Evolutionary conservation across 2,329 filamentous ascomycete species (phyloP).

Genomic region (Xylaria sp.): DNA sequence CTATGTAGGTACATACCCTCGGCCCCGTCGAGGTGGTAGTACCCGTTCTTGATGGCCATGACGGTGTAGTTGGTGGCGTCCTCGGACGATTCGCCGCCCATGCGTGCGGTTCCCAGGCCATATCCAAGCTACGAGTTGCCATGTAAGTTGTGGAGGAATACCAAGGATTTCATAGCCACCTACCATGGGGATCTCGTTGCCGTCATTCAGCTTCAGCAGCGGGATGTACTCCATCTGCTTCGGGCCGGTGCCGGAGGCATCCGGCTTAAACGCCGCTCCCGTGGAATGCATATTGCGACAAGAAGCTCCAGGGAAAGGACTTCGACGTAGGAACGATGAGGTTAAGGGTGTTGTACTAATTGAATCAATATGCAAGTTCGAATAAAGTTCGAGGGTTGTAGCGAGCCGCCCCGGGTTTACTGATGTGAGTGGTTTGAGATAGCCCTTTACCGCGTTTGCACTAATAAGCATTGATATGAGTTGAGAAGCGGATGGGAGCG

Average conservation of each 20-base stretch:
- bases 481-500: no score
- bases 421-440: no score
- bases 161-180: slow-evolving; percentile 20
- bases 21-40: slow-evolving; percentile 74
- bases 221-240: slow-evolving; percentile 53
- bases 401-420: no score
- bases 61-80: slow-evolving; percentile 54
- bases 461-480: no score
- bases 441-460: no score
- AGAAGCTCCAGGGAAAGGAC: no score
- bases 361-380: no score
- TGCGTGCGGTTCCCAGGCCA: slow-evolving; percentile 70
- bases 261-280: slow-evolving; percentile 42
- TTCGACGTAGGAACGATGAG: no score
- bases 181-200: slow-evolving; percentile 71
- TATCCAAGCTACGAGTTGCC: slow-evolving; percentile 61
- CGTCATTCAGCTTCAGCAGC: slow-evolving; percentile 72
- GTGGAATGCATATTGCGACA: slow-evolving; percentile 46
- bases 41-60: slow-evolving; percentile 69
- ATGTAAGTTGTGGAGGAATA: slow-evolving; percentile 6
- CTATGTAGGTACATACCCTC: slow-evolving; percentile 55
- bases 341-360: no score
- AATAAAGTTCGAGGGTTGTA: no score
- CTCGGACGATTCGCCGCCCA: slow-evolving; percentile 63
- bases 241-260: slow-evolving; percentile 43